Base-by-base conservation (phyloP, 768 basidiomycete genomes). In the Gymnopilus junonius region DNA sequence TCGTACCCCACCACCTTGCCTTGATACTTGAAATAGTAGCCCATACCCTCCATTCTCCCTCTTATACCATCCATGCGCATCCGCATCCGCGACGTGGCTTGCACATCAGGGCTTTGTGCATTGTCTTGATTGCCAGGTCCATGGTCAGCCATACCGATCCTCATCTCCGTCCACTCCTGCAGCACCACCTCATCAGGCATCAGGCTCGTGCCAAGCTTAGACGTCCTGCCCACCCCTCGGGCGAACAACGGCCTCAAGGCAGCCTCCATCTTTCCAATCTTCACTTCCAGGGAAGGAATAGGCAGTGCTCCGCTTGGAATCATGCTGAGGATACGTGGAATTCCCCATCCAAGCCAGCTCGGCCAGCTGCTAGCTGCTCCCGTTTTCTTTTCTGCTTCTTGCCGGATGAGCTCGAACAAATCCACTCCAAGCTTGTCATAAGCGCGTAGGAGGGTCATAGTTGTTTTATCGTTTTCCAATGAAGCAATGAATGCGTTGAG, bases 241-340 rank as follows among this genome's bases (percentile, higher is more conserved):
- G 78, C 63, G 53, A 73, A 73, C 11, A 77, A 64, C 2, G 76
- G 74, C 60, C 79, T 75, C 17, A 79, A 50, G 10, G 74, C 73
- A 2, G 68, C 71, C 54, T 76, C 75, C 54, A 79, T 27, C n/a
- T 60, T 72, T 6, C 69, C 69, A 21, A 72, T 78, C 63, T 74
- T 74, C 50, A 76, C 73, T 55, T 81, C 80, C 7, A 81, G 65
- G 7, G 74, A 73, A n/a, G 78, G 79, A 58, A 80, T 74, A 4
- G 77, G 78, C 11, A 81, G 65, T 0, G 67, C 59, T 6, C 71
- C 64, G 0, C 64, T 48, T 15, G 72, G 75, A 15, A 79, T 40
- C 25, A 75, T 62, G 32, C 67, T 66, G 21, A 78, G 53, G 1
- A 78, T 21, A 8, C 74, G 71, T 1, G 79, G 79, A 5, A 80